Evolutionary conservation across 2,329 filamentous ascomycete species (phyloP), one percentile per base, ranked within the genome.

Genomic region (Penicillium sp.): DNA sequence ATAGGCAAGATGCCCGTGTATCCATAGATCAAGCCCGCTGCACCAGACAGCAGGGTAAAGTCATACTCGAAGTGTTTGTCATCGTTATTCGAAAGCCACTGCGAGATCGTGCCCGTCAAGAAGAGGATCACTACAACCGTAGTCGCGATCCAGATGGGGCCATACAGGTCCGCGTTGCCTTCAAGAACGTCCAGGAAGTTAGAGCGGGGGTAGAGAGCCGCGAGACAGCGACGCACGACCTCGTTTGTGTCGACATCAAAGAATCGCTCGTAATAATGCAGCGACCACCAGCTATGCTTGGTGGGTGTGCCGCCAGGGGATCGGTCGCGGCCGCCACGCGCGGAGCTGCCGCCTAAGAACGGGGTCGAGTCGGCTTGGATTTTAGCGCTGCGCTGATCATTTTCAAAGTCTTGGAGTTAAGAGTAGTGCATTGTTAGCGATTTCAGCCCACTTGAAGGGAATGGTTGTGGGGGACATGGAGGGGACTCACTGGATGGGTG

Each of bases 151-250:
- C 93, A 98, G 63, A 97, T 89, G 1, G 93, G 93, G 1, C 91
- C 91, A 73, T 98, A 98, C 21, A 98, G 73, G 62, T 98, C 93
- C 1, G 93, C 87, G 65, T 97, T 97, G 14, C 93, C 93, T 64
- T 98, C 93, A 18, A 98, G 78, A 23, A 97, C 88, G 62, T 98
- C 93, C 49, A 98, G 83, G 70, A 98, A 98, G 74, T 95, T 96
- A 42, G 84, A 84, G 48, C 88, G 83, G 31, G 93, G 93, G 68
- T 86, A 95, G 26, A 97, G 73, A n/a, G 91, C 84, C 1, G 89
- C 85, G 67, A 83, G 83, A 70, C 93, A 97, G 52, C 93, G 86
- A 59, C 83, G 77, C 40, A 96, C 72, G 14, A 98, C 90, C 37
- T 93, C 87, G 45, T 80, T 83, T 1, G 93, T 97, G 70, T 98